Percentiles rank a stretch among this genome's conserved stretches.
phyloP scores from a whole-genome alignment of 2,329 filamentous ascomycete species.

The Fusarium beomiforme region DNA sequence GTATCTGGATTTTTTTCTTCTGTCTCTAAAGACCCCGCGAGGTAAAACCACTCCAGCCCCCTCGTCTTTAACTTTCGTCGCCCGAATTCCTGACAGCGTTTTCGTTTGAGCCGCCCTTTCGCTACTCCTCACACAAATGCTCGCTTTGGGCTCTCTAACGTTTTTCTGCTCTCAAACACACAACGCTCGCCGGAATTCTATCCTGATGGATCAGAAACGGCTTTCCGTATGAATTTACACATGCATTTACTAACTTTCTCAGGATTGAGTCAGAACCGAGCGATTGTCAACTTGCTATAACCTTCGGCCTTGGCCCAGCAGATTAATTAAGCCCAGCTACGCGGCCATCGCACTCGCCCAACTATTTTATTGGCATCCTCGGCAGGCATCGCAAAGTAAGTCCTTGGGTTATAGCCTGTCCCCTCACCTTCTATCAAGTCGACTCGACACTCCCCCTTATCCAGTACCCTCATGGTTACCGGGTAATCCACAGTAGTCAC shows the following conservation, averaged over 20 bases:
- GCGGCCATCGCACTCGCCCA: slow-evolving; percentile 17
- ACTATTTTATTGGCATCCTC: slow-evolving; percentile 32
- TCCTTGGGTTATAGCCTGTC: slow-evolving; percentile 9
- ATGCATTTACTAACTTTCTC: slow-evolving; percentile 30
- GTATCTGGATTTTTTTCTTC: slow-evolving; percentile 30
- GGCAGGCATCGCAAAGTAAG: slow-evolving; percentile 29
- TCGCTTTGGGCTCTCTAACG: slow-evolving; percentile 7
- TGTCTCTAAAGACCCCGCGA: slow-evolving; percentile 36
- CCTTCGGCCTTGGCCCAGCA: slow-evolving; percentile 25
- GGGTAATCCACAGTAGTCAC: slow-evolving; percentile 33
- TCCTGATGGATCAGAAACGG: slow-evolving; percentile 21
- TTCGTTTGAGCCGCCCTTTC: slow-evolving; percentile 30
- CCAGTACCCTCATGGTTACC: slow-evolving; percentile 17
- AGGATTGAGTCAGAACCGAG: slow-evolving; percentile 36
- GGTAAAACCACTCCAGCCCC: slow-evolving; percentile 45
- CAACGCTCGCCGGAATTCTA: neutral
- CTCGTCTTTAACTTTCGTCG: slow-evolving; percentile 34
- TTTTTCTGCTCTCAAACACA: slow-evolving; percentile 6
- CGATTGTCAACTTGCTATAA: slow-evolving; percentile 28
- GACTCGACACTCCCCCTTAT: slow-evolving; percentile 17
- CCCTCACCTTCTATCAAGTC: neutral
- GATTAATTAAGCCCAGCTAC: slow-evolving; percentile 21
- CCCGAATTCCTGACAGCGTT: slow-evolving; percentile 30
- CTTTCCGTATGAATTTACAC: slow-evolving; percentile 31
- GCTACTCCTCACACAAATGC: slow-evolving; percentile 37